Evolutionary conservation across 2,329 filamentous ascomycete genomes (phyloP).

Genomic region (Paraphoma chrysanthemicola): DNA sequence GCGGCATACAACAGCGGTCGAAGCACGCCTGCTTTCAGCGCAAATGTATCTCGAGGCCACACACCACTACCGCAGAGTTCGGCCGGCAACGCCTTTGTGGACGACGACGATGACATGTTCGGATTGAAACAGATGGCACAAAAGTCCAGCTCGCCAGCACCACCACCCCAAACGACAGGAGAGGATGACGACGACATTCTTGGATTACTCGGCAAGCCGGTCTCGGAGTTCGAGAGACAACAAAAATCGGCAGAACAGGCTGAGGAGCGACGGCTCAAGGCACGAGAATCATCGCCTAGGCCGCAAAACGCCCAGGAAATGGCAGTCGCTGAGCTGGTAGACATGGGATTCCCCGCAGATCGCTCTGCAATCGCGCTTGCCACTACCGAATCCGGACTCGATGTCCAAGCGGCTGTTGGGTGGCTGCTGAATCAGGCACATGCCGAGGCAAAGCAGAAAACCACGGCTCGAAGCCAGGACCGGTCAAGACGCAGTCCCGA

Average conservation of each 20-base stretch:
- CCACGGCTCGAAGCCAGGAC: conserved; percentile 45
- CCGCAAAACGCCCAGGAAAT: conserved; percentile 68
- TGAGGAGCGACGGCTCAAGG: conserved; percentile 9
- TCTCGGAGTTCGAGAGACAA: conserved; percentile 57
- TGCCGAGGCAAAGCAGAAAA: conserved; percentile 77
- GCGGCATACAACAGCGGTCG: conserved; percentile 47
- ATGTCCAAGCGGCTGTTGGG: conserved; percentile 86
- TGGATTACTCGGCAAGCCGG: conserved; percentile 65
- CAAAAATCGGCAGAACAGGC: conserved; percentile 21
- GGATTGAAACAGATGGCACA: conserved; percentile 72
- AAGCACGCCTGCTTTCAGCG: conserved; percentile 47
- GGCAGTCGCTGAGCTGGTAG: conserved; percentile 85
- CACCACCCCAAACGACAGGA: conserved; percentile 19
- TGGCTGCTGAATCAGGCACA: conserved; percentile 94
- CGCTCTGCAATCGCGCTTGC: conserved; percentile 81
- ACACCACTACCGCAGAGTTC: conserved; percentile 34
- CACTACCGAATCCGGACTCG: conserved; percentile 77
- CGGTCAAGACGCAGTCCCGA: conserved; percentile 32
- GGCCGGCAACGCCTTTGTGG: conserved; percentile 47
- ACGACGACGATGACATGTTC: conserved; percentile 85
- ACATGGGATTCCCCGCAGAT: conserved; percentile 91
- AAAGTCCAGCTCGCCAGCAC: conserved; percentile 36
- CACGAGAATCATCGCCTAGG: conserved; percentile 21
- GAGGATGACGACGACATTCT: conserved; percentile 66
- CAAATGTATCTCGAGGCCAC: conserved; percentile 33